Percentiles rank a stretch among this genome's conserved stretches.
Evolutionary conservation across 345 rosid genomes (phyloP).

Genomic region (Carallia pectinifolia): DNA sequence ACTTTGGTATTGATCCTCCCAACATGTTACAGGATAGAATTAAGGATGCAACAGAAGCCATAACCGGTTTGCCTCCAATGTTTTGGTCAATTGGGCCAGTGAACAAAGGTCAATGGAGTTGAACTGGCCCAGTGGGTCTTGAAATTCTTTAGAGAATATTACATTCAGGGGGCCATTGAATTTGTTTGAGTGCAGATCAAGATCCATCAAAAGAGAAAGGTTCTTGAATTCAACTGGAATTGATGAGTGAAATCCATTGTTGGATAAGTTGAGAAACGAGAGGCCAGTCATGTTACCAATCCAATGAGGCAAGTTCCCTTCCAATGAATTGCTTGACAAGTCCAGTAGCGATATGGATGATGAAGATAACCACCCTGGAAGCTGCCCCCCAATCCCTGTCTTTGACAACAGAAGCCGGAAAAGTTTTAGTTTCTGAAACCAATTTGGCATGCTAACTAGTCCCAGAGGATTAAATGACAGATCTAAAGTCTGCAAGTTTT

Average conservation of each 20-base stretch:
- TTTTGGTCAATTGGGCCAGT: conserved; percentile 37
- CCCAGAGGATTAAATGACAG: conserved; percentile 51
- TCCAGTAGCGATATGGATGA: conserved; percentile 48
- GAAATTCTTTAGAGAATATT: conserved; percentile 39
- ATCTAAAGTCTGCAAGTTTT: conserved; percentile 47
- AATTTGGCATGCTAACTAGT: conserved; percentile 35
- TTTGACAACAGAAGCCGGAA: conserved; percentile 41
- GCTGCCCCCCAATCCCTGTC: conserved; percentile 43
- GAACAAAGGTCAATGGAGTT: conserved; percentile 52
- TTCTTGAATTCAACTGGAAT: conserved; percentile 50
- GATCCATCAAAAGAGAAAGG: conserved; percentile 52
- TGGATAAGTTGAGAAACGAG: conserved; percentile 52
- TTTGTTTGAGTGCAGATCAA: conserved; percentile 65
- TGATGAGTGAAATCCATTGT: conserved; percentile 43
- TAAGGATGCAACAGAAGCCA: conserved; percentile 41
- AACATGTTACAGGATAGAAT: conserved; percentile 41
- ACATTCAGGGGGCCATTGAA: conserved; percentile 33
- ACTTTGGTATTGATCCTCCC: conserved; percentile 46
- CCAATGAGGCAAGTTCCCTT: conserved; percentile 47
- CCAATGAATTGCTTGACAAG: conserved; percentile 49
- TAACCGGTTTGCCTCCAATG: conserved; percentile 36
- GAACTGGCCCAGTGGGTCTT: conserved; percentile 46
- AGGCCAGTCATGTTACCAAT: conserved; percentile 53
- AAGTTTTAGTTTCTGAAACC: conserved; percentile 40
- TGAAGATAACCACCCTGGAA: conserved; percentile 49